Conservation (phyloP, 2,329 filamentous ascomycete species). For the Pseudocercospora musae region DNA sequence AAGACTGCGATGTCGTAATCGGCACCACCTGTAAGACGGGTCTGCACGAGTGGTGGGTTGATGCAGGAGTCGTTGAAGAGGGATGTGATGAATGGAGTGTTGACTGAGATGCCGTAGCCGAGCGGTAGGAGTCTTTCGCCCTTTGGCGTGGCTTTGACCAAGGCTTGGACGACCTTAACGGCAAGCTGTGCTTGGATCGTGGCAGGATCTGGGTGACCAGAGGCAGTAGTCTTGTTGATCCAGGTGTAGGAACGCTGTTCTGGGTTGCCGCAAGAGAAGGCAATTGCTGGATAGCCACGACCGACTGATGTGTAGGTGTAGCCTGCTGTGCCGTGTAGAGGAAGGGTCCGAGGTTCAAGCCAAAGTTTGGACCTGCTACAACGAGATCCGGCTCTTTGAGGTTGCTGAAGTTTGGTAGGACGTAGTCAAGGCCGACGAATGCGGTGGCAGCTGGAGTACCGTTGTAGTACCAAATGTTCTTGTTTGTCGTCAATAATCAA, state of each 20-base stretch:
- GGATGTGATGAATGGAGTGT: slow-evolving; percentile 46
- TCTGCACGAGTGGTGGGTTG: slow-evolving; percentile 46
- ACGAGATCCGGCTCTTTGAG: slow-evolving; percentile 54
- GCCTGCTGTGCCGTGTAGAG: slow-evolving; percentile 54
- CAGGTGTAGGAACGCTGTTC: slow-evolving; percentile 43
- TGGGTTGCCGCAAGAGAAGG: slow-evolving; percentile 46
- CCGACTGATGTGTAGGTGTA: slow-evolving; percentile 49
- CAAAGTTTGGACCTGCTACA: slow-evolving; percentile 56
- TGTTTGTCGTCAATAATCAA: slow-evolving; percentile 34
- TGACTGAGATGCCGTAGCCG: slow-evolving; percentile 52
- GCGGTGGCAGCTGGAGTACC: slow-evolving; percentile 57
- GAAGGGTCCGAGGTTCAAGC: slow-evolving; percentile 54
- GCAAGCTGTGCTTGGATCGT: slow-evolving; percentile 45
- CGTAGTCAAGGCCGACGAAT: slow-evolving; percentile 48
- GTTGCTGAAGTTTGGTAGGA: slow-evolving; percentile 50
- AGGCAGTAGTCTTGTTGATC: slow-evolving; percentile 40
- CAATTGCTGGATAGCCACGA: slow-evolving; percentile 50
- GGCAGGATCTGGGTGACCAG: slow-evolving; percentile 39
- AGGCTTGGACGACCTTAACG: slow-evolving; percentile 44
- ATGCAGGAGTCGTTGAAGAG: slow-evolving; percentile 40
- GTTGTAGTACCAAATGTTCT: slow-evolving; percentile 60
- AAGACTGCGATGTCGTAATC: slow-evolving; percentile 47
- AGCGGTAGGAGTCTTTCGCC: slow-evolving; percentile 42
- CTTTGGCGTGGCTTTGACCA: slow-evolving; percentile 39
- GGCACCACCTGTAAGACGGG: slow-evolving; percentile 50